Evolutionary conservation across 2,329 filamentous ascomycete species (phyloP).

Genomic region (Fusarium brevicatenulatum): DNA sequence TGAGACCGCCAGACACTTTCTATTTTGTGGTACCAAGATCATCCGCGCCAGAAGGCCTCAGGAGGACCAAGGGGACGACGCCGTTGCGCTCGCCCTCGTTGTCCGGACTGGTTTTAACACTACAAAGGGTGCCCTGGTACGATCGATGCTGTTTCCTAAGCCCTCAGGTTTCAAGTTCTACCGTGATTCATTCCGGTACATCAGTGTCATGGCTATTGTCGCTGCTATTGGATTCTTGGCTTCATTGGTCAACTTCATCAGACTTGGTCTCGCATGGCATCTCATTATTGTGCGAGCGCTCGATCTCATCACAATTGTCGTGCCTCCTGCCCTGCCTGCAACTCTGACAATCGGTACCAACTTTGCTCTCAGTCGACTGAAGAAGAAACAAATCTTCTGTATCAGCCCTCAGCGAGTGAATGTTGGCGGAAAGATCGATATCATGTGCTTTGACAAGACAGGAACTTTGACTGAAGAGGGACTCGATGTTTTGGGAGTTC

Average conservation of each 20-base stretch:
- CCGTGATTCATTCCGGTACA: conserved; percentile 95
- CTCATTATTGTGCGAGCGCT: conserved; percentile 91
- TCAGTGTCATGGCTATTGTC: conserved; percentile 92
- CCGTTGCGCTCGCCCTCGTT: conserved; percentile 89
- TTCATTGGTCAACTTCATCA: conserved; percentile 93
- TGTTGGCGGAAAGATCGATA: conserved; percentile 92
- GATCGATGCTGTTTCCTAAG: conserved; percentile 98
- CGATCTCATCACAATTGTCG: conserved; percentile 96
- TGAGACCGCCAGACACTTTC: conserved; percentile 85
- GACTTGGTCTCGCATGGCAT: conserved; percentile 85
- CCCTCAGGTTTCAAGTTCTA: conserved; percentile 99
- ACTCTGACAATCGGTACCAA: conserved; percentile 97
- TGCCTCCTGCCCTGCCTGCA: conserved; percentile 92
- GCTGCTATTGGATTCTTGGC: conserved; percentile 88
- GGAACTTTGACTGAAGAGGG: conserved; percentile 98
- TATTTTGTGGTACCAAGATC: conserved; percentile 96
- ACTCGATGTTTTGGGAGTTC: conserved; percentile 88
- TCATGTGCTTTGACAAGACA: conserved; percentile 98
- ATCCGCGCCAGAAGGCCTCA: conserved; percentile 90
- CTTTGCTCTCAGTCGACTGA: conserved; percentile 88
- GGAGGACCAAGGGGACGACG: conserved; percentile 85
- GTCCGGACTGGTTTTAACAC: conserved; percentile 97
- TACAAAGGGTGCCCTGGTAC: conserved; percentile 93
- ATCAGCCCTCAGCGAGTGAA: conserved; percentile 98
- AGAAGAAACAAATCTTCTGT: conserved; percentile 92